A percentile compares a stretch with the other conserved stretches of the same genome.
Conservation (phyloP, 75 land plant species). For the Selaginella tamariscina region DNA sequence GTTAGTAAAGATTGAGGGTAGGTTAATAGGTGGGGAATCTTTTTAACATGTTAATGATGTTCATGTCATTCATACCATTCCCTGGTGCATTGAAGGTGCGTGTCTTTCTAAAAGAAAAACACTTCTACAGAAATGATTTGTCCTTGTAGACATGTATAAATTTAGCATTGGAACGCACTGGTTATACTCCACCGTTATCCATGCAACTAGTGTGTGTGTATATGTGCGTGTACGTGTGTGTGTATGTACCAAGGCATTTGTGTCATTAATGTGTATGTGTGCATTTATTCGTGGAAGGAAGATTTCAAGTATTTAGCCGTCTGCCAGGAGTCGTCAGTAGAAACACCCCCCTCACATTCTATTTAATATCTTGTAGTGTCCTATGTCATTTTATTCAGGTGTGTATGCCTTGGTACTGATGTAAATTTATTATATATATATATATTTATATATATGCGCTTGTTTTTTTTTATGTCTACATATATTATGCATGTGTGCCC, state of each 20-base stretch:
- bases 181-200: neutral
- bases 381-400: neutral
- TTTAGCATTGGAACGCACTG: neutral
- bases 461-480: no score
- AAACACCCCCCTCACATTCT: neutral
- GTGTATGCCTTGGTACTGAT: neutral
- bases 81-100: neutral
- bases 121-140: neutral
- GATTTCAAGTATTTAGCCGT: neutral
- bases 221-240: neutral
- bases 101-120: neutral
- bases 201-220: neutral
- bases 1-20: no score
- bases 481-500: no score
- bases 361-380: no score
- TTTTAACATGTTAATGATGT: no score
- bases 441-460: no score
- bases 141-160: neutral
- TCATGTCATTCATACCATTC: neutral
- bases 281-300: neutral
- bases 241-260: slow-evolving; percentile 3
- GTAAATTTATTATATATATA: neutral
- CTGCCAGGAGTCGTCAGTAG: neutral
- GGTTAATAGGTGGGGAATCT: no score
- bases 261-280: neutral